Evolutionary conservation across 768 basidiomycete species (phyloP).

Genomic region (Mycena rosella): DNA sequence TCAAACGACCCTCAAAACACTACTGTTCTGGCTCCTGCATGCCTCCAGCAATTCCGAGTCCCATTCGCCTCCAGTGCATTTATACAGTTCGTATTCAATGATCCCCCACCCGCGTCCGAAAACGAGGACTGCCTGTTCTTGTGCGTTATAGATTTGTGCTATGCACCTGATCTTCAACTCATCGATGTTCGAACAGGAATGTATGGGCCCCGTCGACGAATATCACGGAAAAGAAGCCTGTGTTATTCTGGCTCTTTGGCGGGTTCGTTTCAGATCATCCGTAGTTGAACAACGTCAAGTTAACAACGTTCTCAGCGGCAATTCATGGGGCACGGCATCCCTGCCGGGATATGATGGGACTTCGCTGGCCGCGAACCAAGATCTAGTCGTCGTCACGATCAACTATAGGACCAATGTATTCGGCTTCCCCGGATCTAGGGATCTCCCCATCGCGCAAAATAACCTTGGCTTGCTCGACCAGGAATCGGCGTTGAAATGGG

Average conservation of each 20-base stretch:
- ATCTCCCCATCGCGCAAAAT: constrained; percentile 18
- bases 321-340: constrained; percentile 14
- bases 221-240: neutral
- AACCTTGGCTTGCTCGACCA: constrained; percentile 29
- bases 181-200: neutral
- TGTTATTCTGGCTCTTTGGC: constrained; percentile 21
- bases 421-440: constrained; percentile 17
- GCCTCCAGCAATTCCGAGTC: constrained; percentile 24
- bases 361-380: constrained; percentile 17
- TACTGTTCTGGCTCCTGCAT: constrained; percentile 4
- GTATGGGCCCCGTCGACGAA: constrained; percentile 20
- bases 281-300: too few species aligned
- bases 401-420: constrained; percentile 29
- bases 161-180: neutral
- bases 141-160: neutral
- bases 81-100: constrained; percentile 14
- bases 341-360: constrained; percentile 14
- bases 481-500: constrained; percentile 16
- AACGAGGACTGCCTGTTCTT: constrained; percentile 30
- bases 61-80: constrained; percentile 1
- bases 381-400: constrained; percentile 25
- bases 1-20: neutral
- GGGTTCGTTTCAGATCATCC: constrained; percentile 11
- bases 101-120: constrained; percentile 18
- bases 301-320: neutral